Conservation (phyloP, 2,329 filamentous ascomycete species). For the Nothophoma quercina region DNA sequence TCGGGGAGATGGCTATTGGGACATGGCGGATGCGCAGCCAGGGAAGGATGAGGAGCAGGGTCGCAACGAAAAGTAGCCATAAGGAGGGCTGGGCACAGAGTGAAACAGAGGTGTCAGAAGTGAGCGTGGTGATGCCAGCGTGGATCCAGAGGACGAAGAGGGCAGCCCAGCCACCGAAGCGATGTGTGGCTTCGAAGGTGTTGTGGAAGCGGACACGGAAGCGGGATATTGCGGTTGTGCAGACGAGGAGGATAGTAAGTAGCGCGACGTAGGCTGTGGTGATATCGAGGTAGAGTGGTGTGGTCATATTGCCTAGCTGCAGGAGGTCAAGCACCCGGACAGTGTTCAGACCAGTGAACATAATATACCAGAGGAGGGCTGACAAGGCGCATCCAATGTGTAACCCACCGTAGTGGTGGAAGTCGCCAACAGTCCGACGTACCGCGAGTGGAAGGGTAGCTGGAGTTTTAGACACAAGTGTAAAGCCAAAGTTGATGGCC, state of each 20-base stretch:
- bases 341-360: conserved; percentile 47
- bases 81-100: conserved; percentile 47
- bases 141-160: conserved; percentile 40
- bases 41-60: conserved; percentile 71
- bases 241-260: conserved; percentile 31
- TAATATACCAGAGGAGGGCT: conserved; percentile 53
- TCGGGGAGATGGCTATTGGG: conserved; percentile 67
- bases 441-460: conserved; percentile 30
- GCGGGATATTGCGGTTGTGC: conserved; percentile 33
- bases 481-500: conserved; percentile 41
- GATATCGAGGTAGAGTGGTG: conserved; percentile 28
- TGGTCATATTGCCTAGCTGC: conserved; percentile 18
- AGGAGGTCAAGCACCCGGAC: conserved; percentile 23
- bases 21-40: conserved; percentile 77
- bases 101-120: not conserved
- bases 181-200: conserved; percentile 45
- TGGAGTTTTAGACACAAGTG: conserved; percentile 38
- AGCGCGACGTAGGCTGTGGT: conserved; percentile 24
- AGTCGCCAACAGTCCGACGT: conserved; percentile 33
- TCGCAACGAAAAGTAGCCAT: conserved; percentile 73
- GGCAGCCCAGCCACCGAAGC: conserved; percentile 44
- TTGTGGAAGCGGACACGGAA: conserved; percentile 42
- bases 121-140: conserved; percentile 20
- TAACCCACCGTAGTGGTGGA: conserved; percentile 46
- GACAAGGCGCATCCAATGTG: conserved; percentile 45